These are phyloP conservation scores for Passiflora organensis DNA, from an alignment of 345 rosid genomes.

Conservation along the genomic window DNA sequence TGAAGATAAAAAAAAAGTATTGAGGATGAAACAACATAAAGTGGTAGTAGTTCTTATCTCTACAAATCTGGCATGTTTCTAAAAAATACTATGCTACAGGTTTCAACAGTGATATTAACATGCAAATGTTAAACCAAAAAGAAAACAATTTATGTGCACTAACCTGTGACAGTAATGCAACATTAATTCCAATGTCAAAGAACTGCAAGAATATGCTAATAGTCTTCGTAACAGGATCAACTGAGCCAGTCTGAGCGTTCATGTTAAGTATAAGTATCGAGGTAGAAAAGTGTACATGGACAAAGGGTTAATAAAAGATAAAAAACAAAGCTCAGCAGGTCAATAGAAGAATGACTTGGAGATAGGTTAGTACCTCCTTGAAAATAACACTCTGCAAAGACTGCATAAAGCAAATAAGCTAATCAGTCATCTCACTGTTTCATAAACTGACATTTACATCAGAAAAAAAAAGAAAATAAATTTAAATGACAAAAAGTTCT, in stretches of 20 bases:
- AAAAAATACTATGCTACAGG: neutral
- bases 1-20: too few species aligned
- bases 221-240: constrained; percentile 89
- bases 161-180: constrained; percentile 83
- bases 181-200: constrained; percentile 93
- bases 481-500: neutral
- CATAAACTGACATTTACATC: constrained; percentile 7
- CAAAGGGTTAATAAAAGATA: neutral
- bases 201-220: constrained; percentile 82
- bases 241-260: constrained; percentile 75
- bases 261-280: neutral
- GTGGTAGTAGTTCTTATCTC: too few species aligned
- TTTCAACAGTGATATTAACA: neutral
- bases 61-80: too few species aligned
- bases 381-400: constrained; percentile 94
- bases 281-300: neutral
- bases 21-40: too few species aligned
- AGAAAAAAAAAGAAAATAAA: neutral
- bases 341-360: constrained; percentile 4
- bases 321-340: neutral
- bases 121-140: neutral
- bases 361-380: constrained; percentile 63
- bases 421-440: constrained; percentile 17
- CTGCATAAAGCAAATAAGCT: constrained; percentile 44
- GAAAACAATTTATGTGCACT: constrained; percentile 10